A percentile compares a stretch with the other conserved stretches of the same genome.
Evolutionary conservation across 768 basidiomycete species (phyloP).

Genomic region (Polyporus arcularius): DNA sequence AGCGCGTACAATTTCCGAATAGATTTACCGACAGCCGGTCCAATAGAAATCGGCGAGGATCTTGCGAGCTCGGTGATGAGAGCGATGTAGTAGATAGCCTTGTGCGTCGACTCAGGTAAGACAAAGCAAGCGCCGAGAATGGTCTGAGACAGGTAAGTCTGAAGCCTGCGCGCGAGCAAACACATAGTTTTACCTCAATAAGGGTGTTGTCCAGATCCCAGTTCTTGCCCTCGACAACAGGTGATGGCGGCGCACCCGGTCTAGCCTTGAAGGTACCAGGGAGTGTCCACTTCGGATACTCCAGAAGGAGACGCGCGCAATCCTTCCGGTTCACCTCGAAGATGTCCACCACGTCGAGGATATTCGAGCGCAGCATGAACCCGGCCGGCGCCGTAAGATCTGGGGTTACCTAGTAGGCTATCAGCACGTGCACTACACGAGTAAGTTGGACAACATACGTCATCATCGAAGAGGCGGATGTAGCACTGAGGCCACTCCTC

Average conservation of each 20-base stretch:
- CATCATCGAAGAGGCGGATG: slow-evolving; percentile 64
- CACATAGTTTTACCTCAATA: slow-evolving; percentile 62
- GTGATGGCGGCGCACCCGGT: slow-evolving; percentile 59
- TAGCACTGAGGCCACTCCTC: slow-evolving; percentile 83
- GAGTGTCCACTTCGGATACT: slow-evolving; percentile 82
- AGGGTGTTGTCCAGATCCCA: slow-evolving; percentile 90
- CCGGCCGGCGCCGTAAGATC: slow-evolving; percentile 73
- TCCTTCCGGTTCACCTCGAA: slow-evolving; percentile 98
- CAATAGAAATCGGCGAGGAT: slow-evolving; percentile 87
- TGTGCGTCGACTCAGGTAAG: slow-evolving; percentile 75
- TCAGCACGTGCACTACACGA: not conserved
- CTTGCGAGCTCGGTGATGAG: slow-evolving; percentile 95
- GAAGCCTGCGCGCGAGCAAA: not conserved
- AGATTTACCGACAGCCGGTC: slow-evolving; percentile 95
- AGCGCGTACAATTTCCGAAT: slow-evolving; percentile 82
- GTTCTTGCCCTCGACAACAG: slow-evolving; percentile 54
- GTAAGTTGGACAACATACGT: slow-evolving; percentile 35
- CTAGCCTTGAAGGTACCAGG: slow-evolving; percentile 84
- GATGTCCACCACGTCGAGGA: slow-evolving; percentile 80
- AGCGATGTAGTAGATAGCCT: slow-evolving; percentile 82
- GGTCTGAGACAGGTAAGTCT: slow-evolving; percentile 43
- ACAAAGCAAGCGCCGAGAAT: slow-evolving; percentile 73
- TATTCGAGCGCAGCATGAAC: slow-evolving; percentile 72
- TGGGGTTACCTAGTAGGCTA: slow-evolving; percentile 62
- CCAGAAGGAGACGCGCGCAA: slow-evolving; percentile 81